phyloP scores from a whole-genome alignment of 2,329 filamentous ascomycete genomes.

The Clathrospora elynae region DNA sequence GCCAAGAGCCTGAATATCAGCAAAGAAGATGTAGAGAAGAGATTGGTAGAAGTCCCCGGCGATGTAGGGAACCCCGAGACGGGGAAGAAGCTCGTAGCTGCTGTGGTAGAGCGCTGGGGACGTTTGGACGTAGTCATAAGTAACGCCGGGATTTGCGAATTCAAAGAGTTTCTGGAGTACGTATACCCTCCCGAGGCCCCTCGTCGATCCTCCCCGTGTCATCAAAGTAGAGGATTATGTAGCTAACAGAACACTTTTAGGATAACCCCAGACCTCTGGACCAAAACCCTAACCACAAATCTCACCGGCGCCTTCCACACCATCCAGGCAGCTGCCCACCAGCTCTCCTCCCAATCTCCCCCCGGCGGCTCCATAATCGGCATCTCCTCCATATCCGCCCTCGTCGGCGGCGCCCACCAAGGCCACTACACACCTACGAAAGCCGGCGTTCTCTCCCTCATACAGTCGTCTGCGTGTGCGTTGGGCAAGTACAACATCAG shows the following conservation, averaged over 20 bases:
- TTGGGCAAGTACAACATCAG: conserved; percentile 76
- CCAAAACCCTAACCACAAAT: conserved; percentile 76
- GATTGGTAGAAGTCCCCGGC: conserved; percentile 70
- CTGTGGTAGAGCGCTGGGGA: conserved; percentile 66
- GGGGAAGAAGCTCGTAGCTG: conserved; percentile 68
- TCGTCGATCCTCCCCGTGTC: too few species aligned
- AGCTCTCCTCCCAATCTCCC: conserved; percentile 70
- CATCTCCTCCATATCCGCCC: conserved; percentile 72
- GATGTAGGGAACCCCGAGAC: conserved; percentile 79
- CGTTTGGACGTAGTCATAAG: conserved; percentile 73
- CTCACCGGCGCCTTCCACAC: conserved; percentile 88
- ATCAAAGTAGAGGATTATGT: background rate
- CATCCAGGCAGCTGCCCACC: conserved; percentile 80
- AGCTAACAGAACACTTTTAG: conserved; percentile 40
- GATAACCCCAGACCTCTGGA: conserved; percentile 71
- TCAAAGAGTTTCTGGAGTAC: conserved; percentile 80
- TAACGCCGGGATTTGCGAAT: conserved; percentile 88
- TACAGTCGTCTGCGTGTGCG: conserved; percentile 82
- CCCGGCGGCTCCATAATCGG: conserved; percentile 80
- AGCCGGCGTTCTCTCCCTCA: conserved; percentile 77
- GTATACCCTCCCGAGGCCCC: conserved; percentile 21
- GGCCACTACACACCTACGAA: conserved; percentile 87
- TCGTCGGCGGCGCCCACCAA: conserved; percentile 78
- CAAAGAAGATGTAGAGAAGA: conserved; percentile 42
- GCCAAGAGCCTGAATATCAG: conserved; percentile 17